phyloP scores from a whole-genome alignment of 2,329 filamentous ascomycete species.

The Rosellinia necatrix region DNA sequence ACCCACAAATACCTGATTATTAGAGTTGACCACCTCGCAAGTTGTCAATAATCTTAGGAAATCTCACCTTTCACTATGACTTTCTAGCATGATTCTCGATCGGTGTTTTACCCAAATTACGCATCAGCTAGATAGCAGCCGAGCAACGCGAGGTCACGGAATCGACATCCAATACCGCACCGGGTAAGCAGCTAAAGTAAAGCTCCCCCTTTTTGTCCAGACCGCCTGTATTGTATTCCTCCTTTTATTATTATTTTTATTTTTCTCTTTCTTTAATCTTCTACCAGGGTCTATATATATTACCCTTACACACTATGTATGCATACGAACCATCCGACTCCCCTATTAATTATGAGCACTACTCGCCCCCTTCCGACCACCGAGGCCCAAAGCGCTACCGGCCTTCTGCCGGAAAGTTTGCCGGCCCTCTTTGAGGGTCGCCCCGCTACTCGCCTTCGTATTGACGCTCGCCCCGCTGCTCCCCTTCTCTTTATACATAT shows the following conservation, averaged over 20 bases:
- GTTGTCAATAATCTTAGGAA: constrained; percentile 1
- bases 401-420: constrained; percentile 17
- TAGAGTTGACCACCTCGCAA: too few relatives aligned
- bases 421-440: constrained; percentile 11
- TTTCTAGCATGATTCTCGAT: not conserved
- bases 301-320: too few relatives aligned
- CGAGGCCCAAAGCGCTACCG: constrained; percentile 20
- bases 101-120: not conserved
- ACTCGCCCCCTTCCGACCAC: not conserved
- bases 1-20: too few relatives aligned
- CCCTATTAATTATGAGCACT: too few relatives aligned
- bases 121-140: not conserved
- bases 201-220: too few relatives aligned
- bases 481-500: constrained; percentile 41
- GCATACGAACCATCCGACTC: too few relatives aligned
- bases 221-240: too few relatives aligned
- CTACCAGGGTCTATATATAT: too few relatives aligned
- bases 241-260: too few relatives aligned
- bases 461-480: constrained; percentile 18
- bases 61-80: not conserved
- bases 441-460: constrained; percentile 19
- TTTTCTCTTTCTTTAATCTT: too few relatives aligned
- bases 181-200: too few relatives aligned
- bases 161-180: constrained; percentile 8
- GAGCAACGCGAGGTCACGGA: constrained; percentile 6